These are phyloP conservation scores for Trametes sp. DNA, from an alignment of 1,284 basidiomycete species.

Conservation along the genomic window DNA sequence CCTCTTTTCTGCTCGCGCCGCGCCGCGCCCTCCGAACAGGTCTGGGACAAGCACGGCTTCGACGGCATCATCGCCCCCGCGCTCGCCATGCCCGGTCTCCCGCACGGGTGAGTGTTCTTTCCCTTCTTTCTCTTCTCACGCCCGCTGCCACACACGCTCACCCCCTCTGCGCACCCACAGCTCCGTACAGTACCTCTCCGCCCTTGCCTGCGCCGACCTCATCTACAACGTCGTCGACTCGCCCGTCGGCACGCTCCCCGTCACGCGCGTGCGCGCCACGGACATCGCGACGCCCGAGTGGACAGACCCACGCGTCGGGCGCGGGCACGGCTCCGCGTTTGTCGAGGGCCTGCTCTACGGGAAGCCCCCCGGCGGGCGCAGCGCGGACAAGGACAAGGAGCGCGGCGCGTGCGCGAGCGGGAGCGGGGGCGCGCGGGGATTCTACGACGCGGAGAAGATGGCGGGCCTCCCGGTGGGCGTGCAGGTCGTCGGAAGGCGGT, in stretches of 20 bases:
- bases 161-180: conserved; percentile 14
- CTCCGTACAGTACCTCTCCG: conserved; percentile 31
- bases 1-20: background rate
- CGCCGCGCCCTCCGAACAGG: conserved; percentile 45
- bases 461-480: conserved; percentile 85
- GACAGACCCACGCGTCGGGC: conserved; percentile 46
- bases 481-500: conserved; percentile 80
- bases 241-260: conserved; percentile 81
- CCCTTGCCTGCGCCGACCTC: conserved; percentile 47
- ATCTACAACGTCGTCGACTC: conserved; percentile 82
- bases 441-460: conserved; percentile 78
- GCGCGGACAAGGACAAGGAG: background rate
- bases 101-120: conserved; percentile 64
- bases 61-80: conserved; percentile 84
- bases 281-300: conserved; percentile 73
- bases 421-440: no score
- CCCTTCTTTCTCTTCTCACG: background rate
- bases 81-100: conserved; percentile 74
- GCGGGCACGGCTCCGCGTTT: conserved; percentile 56
- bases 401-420: conserved; percentile 47
- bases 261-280: conserved; percentile 75
- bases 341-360: conserved; percentile 67
- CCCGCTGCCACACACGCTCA: background rate
- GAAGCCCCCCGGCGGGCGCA: background rate
- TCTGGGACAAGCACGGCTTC: conserved; percentile 75